Evolutionary conservation across 768 basidiomycete species (phyloP).

Genomic region (Tylopilus sp.): DNA sequence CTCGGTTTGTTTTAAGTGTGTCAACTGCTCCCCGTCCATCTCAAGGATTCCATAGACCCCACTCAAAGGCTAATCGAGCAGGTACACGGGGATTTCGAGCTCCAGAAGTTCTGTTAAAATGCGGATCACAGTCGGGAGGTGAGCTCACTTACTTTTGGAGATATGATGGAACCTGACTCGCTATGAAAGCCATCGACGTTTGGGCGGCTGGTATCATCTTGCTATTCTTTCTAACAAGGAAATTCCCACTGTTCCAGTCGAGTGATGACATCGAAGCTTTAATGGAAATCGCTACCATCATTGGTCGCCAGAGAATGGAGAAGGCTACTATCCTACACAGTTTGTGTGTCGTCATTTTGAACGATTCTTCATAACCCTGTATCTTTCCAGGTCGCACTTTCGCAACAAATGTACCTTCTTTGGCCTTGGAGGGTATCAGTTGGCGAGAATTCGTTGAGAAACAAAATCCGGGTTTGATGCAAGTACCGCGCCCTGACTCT

Average conservation of each 20-base stretch:
- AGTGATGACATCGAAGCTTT: constrained; percentile 93
- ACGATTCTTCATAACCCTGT: constrained; percentile 3
- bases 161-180: constrained; percentile 8
- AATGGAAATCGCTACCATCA: constrained; percentile 88
- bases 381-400: constrained; percentile 80
- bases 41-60: constrained; percentile 48
- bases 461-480: constrained; percentile 69
- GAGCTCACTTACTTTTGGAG: constrained; percentile 24
- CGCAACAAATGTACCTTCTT: constrained; percentile 81
- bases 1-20: constrained; percentile 43
- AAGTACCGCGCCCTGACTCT: constrained; percentile 47
- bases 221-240: constrained; percentile 85
- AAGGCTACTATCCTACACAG: constrained; percentile 85
- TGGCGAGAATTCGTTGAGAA: constrained; percentile 74
- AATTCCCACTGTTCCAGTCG: constrained; percentile 93
- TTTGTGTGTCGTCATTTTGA: constrained; percentile 37
- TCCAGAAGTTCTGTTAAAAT: constrained; percentile 94
- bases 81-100: constrained; percentile 97
- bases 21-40: neutral
- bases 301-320: constrained; percentile 83
- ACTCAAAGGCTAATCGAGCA: constrained; percentile 91
- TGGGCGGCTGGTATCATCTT: constrained; percentile 95
- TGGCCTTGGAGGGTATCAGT: constrained; percentile 60
- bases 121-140: constrained; percentile 91
- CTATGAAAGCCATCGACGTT: constrained; percentile 79